A percentile compares a stretch with the other conserved stretches of the same genome.
These are phyloP conservation scores for Byssothecium circinans DNA, from an alignment of 2,329 filamentous ascomycete genomes.

Conservation along the genomic window DNA sequence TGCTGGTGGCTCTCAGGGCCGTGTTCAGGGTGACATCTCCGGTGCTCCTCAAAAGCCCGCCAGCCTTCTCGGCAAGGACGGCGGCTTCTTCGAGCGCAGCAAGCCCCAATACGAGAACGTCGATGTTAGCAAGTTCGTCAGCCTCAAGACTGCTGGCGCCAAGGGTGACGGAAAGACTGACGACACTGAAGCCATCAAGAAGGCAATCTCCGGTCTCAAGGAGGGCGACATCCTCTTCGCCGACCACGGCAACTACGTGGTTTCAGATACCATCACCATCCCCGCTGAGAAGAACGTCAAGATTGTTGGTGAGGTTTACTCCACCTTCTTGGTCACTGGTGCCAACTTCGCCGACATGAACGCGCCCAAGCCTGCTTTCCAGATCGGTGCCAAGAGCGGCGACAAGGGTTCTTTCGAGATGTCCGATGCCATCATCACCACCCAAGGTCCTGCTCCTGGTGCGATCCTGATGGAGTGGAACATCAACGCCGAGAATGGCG, in stretches of 20 bases:
- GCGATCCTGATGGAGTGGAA: conserved; percentile 95
- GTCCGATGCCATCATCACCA: conserved; percentile 83
- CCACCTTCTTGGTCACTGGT: conserved; percentile 82
- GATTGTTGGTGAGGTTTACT: conserved; percentile 91
- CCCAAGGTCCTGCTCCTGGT: conserved; percentile 78
- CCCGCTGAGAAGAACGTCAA: conserved; percentile 69
- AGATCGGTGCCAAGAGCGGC: conserved; percentile 71
- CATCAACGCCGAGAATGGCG: conserved; percentile 66
- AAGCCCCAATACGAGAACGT: conserved; percentile 85
- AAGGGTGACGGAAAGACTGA: conserved; percentile 86
- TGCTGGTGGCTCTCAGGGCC: conserved; percentile 45
- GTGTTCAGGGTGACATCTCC: conserved; percentile 59
- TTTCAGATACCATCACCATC: conserved; percentile 62
- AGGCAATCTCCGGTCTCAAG: conserved; percentile 68
- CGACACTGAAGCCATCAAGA: conserved; percentile 83
- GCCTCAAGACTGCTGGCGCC: conserved; percentile 79
- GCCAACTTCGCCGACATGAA: conserved; percentile 69
- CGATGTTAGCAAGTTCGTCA: conserved; percentile 71
- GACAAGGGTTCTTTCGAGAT: conserved; percentile 83
- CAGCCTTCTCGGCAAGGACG: conserved; percentile 67
- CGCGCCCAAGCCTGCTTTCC: conserved; percentile 82
- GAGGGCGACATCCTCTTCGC: conserved; percentile 65
- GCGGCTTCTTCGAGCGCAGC: conserved; percentile 75
- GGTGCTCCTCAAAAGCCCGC: conserved; percentile 63
- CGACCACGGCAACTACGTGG: conserved; percentile 65